Evolutionary conservation across 768 basidiomycete species (phyloP), one percentile per base, ranked within the genome.

Genomic region (Xerocomellus dryophilus): DNA sequence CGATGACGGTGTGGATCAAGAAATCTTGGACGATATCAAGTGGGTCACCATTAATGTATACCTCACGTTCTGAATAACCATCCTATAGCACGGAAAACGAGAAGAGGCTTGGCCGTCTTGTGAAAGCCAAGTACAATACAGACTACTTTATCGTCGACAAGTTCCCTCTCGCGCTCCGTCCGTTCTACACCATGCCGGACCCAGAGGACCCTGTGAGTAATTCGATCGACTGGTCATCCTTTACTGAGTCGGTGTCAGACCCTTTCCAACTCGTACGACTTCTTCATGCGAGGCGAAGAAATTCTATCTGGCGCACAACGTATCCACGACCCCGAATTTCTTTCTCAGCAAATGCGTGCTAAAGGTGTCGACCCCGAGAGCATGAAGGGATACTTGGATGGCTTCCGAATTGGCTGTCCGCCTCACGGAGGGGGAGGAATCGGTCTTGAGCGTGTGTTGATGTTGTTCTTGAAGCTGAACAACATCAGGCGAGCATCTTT

Each of bases 91-190:
- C 97, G 18, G 88, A 90, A 68, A 94, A 96, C 68, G 97, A 99
- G 74, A 96, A 90, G 76, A 81, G 88, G 56, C 86, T 99, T 35
- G 97, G 97, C 20, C 78, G 86, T 44, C 75, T 98, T 50, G 85
- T 99, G 63, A 91, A 87, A 68, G 86, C 83, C 47, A 98, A 97
- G 73, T 96, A 97, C 69, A 85, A 93, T 64, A 98, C 93, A 42
- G 97, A 99, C 73, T 99, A 98, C 77, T 99, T 90, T 76, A 98
- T 98, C 71, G 86, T 99, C 62, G 97, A 99, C 80, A 99, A 98
- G 73, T 99, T 98, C 82, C 97, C 97, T 5, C 80, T 95, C 71
- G 88, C 81, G 35, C 84, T 98, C 54, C 89, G 97, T 50, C 97
- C 97, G 3, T 99, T 99, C 76, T 99, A 99, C 75, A 99, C 97